Percentiles rank a stretch among this genome's conserved stretches.
Evolutionary conservation across 2,329 filamentous ascomycete species (phyloP).

Genomic region (Acarospora socialis): DNA sequence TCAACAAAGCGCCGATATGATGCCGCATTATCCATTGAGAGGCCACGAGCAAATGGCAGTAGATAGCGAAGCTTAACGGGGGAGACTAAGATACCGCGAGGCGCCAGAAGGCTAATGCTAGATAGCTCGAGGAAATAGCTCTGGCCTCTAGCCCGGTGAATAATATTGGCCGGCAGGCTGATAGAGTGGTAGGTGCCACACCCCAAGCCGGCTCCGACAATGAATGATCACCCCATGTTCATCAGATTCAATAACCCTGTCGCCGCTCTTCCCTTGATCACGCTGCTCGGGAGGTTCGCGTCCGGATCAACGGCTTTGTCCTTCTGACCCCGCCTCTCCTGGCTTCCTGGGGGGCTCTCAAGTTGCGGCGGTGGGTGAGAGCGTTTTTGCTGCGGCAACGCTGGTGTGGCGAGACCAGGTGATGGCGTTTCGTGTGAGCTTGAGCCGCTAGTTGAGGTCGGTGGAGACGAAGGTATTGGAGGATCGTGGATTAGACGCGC

Average conservation of each 20-base stretch:
- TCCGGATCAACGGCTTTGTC: too few species aligned
- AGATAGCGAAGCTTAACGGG: too few species aligned
- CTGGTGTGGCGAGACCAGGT: constrained; percentile 10
- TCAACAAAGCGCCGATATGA: too few species aligned
- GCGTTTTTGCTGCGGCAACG: constrained; percentile 7
- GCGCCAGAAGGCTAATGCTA: too few species aligned
- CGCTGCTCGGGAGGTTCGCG: constrained; percentile 12
- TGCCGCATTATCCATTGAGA: too few species aligned
- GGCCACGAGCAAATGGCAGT: too few species aligned
- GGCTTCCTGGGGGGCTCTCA: constrained; percentile 8
- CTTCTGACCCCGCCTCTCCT: neutral
- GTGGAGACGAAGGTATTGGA: constrained; percentile 9
- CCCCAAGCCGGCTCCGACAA: too few species aligned
- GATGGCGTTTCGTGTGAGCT: neutral
- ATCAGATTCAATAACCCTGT: constrained; percentile 13
- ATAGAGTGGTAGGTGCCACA: too few species aligned
- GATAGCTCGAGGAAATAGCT: too few species aligned
- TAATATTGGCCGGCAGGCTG: too few species aligned
- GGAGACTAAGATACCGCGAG: too few species aligned
- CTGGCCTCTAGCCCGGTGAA: too few species aligned
- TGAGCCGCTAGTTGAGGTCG: constrained; percentile 3
- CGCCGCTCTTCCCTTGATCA: constrained; percentile 14
- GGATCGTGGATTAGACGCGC: constrained; percentile 3
- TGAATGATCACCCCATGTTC: constrained; percentile 2
- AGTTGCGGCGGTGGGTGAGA: neutral